phyloP scores from a whole-genome alignment of 2,329 filamentous ascomycete species.

The Ophiostoma ulmi region DNA sequence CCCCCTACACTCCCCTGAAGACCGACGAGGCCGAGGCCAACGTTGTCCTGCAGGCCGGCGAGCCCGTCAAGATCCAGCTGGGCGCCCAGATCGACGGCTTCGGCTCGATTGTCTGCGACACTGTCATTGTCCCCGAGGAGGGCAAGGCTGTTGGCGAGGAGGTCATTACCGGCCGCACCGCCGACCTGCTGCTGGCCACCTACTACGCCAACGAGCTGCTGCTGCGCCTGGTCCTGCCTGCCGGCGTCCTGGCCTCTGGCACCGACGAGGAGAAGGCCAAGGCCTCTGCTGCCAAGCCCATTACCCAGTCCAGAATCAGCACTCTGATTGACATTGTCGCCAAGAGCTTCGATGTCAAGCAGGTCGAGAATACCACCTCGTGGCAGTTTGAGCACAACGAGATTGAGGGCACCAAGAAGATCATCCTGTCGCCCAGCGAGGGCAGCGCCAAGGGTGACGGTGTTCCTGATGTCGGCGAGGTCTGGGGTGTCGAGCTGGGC shows the following conservation, averaged over 20 bases:
- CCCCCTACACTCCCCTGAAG: slow-evolving; percentile 88
- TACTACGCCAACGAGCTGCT: slow-evolving; percentile 95
- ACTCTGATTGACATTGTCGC: slow-evolving; percentile 83
- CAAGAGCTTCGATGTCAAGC: slow-evolving; percentile 82
- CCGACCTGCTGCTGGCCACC: slow-evolving; percentile 84
- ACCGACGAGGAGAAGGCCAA: slow-evolving; percentile 95
- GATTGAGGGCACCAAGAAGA: slow-evolving; percentile 96
- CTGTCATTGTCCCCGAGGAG: slow-evolving; percentile 65
- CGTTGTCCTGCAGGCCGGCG: slow-evolving; percentile 72
- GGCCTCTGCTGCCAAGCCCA: slow-evolving; percentile 74
- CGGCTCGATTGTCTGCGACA: slow-evolving; percentile 92
- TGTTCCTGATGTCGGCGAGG: slow-evolving; percentile 79
- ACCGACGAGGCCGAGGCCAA: slow-evolving; percentile 81
- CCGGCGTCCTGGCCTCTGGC: slow-evolving; percentile 75
- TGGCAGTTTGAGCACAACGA: slow-evolving; percentile 97
- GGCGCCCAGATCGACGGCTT: slow-evolving; percentile 96
- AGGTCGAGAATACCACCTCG: slow-evolving; percentile 96
- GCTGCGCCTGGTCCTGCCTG: slow-evolving; percentile 82
- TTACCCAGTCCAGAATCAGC: slow-evolving; percentile 81
- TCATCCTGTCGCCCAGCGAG: slow-evolving; percentile 81
- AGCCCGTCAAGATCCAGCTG: slow-evolving; percentile 96
- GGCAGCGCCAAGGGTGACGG: slow-evolving; percentile 91
- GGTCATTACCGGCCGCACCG: slow-evolving; percentile 67
- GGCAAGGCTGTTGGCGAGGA: slow-evolving; percentile 51
- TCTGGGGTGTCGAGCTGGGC: slow-evolving; percentile 96